Evolutionary conservation across 306 rosid genomes (phyloP).

Genomic region (Quercus agrifolia): DNA sequence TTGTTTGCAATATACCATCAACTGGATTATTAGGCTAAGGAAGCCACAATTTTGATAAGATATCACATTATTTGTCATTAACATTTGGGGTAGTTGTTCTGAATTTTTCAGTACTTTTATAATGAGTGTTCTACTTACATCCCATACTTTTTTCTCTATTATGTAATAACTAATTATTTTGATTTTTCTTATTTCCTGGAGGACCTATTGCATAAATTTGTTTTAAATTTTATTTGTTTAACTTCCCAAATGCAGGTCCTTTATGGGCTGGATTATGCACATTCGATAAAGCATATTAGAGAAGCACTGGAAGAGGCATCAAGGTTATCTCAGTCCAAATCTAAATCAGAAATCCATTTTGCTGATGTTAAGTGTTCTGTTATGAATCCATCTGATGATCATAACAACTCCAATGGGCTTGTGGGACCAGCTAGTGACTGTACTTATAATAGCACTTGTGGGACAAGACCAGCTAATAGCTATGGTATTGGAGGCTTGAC

Average conservation of each 20-base stretch:
- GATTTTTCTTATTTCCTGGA: background rate
- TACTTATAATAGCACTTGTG: slow-evolving; percentile 20
- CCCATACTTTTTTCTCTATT: background rate
- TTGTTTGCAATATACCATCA: background rate
- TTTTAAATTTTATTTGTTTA: background rate
- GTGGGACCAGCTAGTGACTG: slow-evolving; percentile 28
- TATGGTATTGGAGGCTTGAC: slow-evolving; percentile 68
- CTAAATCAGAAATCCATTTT: slow-evolving; percentile 44
- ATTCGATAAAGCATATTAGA: slow-evolving; percentile 46
- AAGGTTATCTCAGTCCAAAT: slow-evolving; percentile 17
- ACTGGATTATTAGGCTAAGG: background rate
- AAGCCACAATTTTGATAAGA: background rate
- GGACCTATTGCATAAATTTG: background rate
- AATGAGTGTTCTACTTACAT: background rate
- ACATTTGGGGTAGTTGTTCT: background rate
- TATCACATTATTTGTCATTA: background rate
- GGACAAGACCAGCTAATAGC: slow-evolving; percentile 24
- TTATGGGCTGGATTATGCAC: slow-evolving; percentile 74
- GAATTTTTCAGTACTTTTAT: background rate
- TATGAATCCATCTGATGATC: slow-evolving; percentile 55
- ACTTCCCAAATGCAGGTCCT: slow-evolving; percentile 59
- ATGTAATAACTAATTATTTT: background rate
- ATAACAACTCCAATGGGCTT: slow-evolving; percentile 26
- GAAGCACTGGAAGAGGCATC: slow-evolving; percentile 38
- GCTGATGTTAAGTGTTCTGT: slow-evolving; percentile 56